A percentile compares a stretch with the other conserved stretches of the same genome.
Conservation (phyloP, 2,329 filamentous ascomycete genomes). For the Colletotrichum sp. region DNA sequence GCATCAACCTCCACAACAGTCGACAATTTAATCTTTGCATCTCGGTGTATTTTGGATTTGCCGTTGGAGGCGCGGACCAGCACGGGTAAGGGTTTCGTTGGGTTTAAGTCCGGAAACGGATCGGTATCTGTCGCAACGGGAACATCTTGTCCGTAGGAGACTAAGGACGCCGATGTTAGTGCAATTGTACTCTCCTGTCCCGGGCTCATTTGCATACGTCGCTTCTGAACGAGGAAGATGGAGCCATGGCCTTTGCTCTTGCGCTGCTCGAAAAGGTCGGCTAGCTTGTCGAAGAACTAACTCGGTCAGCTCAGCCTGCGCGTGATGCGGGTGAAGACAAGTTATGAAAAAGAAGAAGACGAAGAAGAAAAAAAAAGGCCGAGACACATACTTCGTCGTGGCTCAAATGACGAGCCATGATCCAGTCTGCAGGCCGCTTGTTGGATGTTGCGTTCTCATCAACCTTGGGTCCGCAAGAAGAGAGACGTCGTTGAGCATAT, state of each 20-base stretch:
- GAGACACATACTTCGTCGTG: slow-evolving; percentile 66
- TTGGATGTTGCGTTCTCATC: not conserved
- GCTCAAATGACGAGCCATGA: slow-evolving; percentile 53
- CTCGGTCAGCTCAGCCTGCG: not conserved
- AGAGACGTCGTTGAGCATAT: not conserved
- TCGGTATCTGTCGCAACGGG: slow-evolving; percentile 45
- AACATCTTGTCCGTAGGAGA: slow-evolving; percentile 48
- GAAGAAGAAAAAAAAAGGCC: not conserved
- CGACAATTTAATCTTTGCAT: slow-evolving; percentile 74
- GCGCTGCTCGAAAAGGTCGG: slow-evolving; percentile 69
- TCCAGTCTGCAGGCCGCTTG: not conserved
- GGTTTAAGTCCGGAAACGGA: slow-evolving; percentile 65
- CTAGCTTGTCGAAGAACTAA: slow-evolving; percentile 77
- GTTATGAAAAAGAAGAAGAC: too few species aligned
- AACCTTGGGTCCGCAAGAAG: not conserved
- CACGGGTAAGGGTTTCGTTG: slow-evolving; percentile 68
- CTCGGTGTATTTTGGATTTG: slow-evolving; percentile 63
- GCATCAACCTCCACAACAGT: slow-evolving; percentile 81
- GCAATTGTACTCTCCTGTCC: not conserved
- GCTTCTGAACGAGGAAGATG: slow-evolving; percentile 78
- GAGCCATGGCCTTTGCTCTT: slow-evolving; percentile 75
- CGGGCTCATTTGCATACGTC: slow-evolving; percentile 55
- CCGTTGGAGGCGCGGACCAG: slow-evolving; percentile 87
- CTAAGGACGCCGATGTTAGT: slow-evolving; percentile 30
- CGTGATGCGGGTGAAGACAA: not conserved